These are phyloP conservation scores for Colletotrichum lupini DNA, from an alignment of 2,329 filamentous ascomycete species.

Conservation along the genomic window DNA sequence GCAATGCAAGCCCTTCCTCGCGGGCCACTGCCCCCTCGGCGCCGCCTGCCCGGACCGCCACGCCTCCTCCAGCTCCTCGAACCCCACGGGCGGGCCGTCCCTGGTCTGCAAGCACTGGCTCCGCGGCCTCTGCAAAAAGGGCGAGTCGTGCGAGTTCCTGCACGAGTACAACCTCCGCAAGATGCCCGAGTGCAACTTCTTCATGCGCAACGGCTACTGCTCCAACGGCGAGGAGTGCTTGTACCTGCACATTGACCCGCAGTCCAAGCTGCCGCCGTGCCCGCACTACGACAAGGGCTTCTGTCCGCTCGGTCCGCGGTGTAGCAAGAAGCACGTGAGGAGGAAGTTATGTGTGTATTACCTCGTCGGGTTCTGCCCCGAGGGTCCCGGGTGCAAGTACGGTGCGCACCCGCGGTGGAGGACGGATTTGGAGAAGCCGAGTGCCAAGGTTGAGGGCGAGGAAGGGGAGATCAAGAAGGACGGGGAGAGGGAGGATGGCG, in stretches of 20 bases:
- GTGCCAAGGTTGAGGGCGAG: conserved; percentile 74
- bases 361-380: conserved; percentile 93
- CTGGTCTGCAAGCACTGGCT: conserved; percentile 99
- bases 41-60: conserved; percentile 89
- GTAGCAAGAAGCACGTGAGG: conserved; percentile 89
- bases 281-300: conserved; percentile 96
- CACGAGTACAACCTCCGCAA: conserved; percentile 98
- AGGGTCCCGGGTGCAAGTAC: conserved; percentile 78
- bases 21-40: conserved; percentile 88
- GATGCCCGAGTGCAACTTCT: conserved; percentile 99
- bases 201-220: conserved; percentile 92
- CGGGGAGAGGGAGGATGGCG: conserved; percentile 61
- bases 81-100: conserved; percentile 67
- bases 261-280: conserved; percentile 82
- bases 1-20: conserved; percentile 85
- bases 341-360: conserved; percentile 86
- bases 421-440: conserved; percentile 79
- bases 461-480: conserved; percentile 63
- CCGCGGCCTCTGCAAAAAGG: conserved; percentile 96
- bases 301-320: conserved; percentile 88
- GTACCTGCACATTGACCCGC: conserved; percentile 89
- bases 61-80: conserved; percentile 55
- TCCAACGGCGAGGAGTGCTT: conserved; percentile 97
- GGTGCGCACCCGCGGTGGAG: conserved; percentile 88
- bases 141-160: conserved; percentile 94